Evolutionary conservation across 345 rosid species (phyloP).

Genomic region (Noccaea bulbosa): DNA sequence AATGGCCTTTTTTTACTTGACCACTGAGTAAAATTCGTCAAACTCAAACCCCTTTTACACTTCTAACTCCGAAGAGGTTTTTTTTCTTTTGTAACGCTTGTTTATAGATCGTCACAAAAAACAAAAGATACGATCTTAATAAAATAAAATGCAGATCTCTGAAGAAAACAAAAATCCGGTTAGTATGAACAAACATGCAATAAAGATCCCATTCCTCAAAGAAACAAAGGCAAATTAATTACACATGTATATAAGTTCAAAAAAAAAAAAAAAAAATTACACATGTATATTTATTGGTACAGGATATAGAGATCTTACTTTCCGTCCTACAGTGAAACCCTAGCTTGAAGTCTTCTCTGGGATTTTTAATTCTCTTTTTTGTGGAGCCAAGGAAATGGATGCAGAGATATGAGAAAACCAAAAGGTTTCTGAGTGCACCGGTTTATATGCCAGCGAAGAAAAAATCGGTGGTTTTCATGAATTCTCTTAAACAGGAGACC

Average conservation of each 20-base stretch:
- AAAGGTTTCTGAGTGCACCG: conserved; percentile 1
- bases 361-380: conserved; percentile 1
- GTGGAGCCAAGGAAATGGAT: background rate
- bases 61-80: conserved; percentile 30
- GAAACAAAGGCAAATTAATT: background rate
- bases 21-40: conserved; percentile 26
- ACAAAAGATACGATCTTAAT: background rate
- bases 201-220: conserved; percentile 22
- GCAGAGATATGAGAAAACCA: background rate
- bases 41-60: conserved; percentile 32
- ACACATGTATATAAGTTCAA: background rate
- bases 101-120: conserved; percentile 30
- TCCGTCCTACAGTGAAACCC: conserved; percentile 30
- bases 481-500: background rate
- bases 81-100: conserved; percentile 21
- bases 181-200: conserved; percentile 33
- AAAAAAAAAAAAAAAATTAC: too few species aligned
- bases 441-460: conserved; percentile 12
- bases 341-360: conserved; percentile 28
- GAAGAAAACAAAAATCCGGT: background rate
- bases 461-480: conserved; percentile 16
- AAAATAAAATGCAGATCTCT: conserved; percentile 37
- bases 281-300: background rate
- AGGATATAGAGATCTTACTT: conserved; percentile 31
- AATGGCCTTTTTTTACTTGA: conserved; percentile 24